These are phyloP conservation scores for Lophium mytilinum DNA, from an alignment of 495 filamentous ascomycete species.

Conservation along the genomic window DNA sequence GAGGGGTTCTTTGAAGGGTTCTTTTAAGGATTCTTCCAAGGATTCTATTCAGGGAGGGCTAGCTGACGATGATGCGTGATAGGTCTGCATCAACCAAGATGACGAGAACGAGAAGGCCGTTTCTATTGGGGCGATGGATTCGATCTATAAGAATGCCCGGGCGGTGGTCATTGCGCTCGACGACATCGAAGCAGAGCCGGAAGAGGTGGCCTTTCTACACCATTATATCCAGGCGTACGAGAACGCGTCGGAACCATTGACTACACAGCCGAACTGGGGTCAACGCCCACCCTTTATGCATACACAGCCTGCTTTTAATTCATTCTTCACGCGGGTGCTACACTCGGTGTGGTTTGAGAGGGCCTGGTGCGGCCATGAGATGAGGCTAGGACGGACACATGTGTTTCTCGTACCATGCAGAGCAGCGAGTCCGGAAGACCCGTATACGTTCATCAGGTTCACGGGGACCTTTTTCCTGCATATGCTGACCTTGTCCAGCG, in stretches of 20 bases:
- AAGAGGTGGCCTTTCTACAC: constrained; percentile 20
- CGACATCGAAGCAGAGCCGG: constrained; percentile 20
- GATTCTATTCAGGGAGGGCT: too few relatives aligned
- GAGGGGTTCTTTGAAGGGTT: too few relatives aligned
- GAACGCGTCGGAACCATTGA: background rate
- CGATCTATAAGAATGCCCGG: constrained; percentile 30
- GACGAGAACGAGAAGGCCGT: constrained; percentile 27
- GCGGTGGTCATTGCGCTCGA: constrained; percentile 30
- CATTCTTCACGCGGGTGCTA: constrained; percentile 23
- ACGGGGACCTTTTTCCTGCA: constrained; percentile 27
- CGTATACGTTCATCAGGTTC: constrained; percentile 22
- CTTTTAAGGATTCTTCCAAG: too few relatives aligned
- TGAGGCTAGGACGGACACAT: constrained; percentile 26
- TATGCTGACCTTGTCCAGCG: constrained; percentile 24
- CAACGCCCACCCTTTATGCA: constrained; percentile 27
- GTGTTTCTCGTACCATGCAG: constrained; percentile 28
- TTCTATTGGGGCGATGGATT: constrained; percentile 30
- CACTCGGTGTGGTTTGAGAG: constrained; percentile 30
- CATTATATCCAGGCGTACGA: constrained; percentile 26
- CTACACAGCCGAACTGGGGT: constrained; percentile 17
- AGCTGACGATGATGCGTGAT: background rate
- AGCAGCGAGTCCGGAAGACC: constrained; percentile 3
- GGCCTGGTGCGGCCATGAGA: constrained; percentile 32
- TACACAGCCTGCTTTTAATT: constrained; percentile 16
- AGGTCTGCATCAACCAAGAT: constrained; percentile 32